Evolutionary conservation across 345 rosid species (phyloP).

Genomic region (Aquilaria yunnanensis): DNA sequence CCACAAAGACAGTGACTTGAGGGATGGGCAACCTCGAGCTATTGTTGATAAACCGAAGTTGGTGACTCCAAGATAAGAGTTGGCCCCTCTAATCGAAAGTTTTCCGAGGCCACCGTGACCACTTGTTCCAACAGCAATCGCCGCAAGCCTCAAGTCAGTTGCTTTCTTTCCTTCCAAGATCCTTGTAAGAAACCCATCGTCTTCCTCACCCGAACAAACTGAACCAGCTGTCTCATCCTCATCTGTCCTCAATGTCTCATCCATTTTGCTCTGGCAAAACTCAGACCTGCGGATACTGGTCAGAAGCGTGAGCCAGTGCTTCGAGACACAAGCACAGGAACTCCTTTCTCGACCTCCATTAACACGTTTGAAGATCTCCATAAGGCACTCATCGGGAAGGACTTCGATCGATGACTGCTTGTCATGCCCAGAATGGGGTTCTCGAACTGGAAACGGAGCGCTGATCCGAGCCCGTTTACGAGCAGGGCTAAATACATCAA

Average conservation of each 20-base stretch:
- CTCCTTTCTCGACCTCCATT: conserved; percentile 48
- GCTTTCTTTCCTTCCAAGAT: conserved; percentile 73
- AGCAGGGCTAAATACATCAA: conserved; percentile 46
- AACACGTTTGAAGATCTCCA: conserved; percentile 61
- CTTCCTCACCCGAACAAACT: conserved; percentile 25
- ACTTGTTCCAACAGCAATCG: conserved; percentile 60
- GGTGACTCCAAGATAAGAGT: conserved; percentile 41
- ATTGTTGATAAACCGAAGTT: conserved; percentile 50
- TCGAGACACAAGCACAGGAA: conserved; percentile 57
- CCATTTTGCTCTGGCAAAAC: conserved; percentile 12
- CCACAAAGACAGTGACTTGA: conserved; percentile 61
- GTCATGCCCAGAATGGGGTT: conserved; percentile 20
- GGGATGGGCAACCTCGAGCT: conserved; percentile 60
- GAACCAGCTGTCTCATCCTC: conserved; percentile 12
- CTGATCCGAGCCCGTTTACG: conserved; percentile 58
- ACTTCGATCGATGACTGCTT: conserved; percentile 42
- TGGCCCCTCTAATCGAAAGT: conserved; percentile 56
- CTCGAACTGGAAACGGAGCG: conserved; percentile 23
- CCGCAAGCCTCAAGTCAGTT: conserved; percentile 64
- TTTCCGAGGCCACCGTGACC: conserved; percentile 63
- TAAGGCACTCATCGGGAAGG: conserved; percentile 79
- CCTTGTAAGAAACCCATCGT: conserved; percentile 57
- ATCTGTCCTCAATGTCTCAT: conserved; percentile 11
- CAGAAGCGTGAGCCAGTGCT: conserved; percentile 56
- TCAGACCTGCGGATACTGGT: conserved; percentile 50